phyloP scores from a whole-genome alignment of 2,329 filamentous ascomycete genomes.

The Verticillium klebahnii region DNA sequence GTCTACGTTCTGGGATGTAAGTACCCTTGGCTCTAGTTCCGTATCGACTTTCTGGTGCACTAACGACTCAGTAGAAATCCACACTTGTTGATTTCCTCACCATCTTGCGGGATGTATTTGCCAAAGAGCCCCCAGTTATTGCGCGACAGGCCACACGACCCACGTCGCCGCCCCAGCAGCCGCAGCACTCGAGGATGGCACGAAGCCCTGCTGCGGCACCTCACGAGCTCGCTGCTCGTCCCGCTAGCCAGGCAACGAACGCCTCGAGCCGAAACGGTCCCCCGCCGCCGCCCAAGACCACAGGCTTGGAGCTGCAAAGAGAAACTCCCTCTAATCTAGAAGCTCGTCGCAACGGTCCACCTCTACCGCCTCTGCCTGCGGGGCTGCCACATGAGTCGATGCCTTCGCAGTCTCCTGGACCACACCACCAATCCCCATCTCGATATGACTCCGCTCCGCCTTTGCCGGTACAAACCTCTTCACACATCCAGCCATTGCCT shows the following conservation, averaged over 20 bases:
- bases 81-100: conserved; percentile 77
- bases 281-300: conserved; percentile 49
- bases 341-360: conserved; percentile 16
- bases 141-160: conserved; percentile 57
- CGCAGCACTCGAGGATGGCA: conserved; percentile 36
- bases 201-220: conserved; percentile 67
- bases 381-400: conserved; percentile 13
- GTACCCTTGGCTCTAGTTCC: conserved; percentile 28
- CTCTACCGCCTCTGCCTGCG: conserved; percentile 22
- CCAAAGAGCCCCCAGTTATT: conserved; percentile 89
- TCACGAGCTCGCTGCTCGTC: conserved; percentile 50
- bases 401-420: conserved; percentile 2
- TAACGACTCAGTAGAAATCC: conserved; percentile 60
- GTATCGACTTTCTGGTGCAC: conserved; percentile 7
- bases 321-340: conserved; percentile 14
- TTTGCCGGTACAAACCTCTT: conserved; percentile 15
- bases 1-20: conserved; percentile 84
- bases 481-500: conserved; percentile 14
- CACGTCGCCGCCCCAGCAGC: conserved; percentile 24
- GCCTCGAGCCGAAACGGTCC: conserved; percentile 29
- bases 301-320: conserved; percentile 26
- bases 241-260: conserved; percentile 28
- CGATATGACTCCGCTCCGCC: conserved; percentile 45
- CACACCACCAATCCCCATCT: conserved; percentile 20
- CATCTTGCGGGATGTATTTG: conserved; percentile 81